Evolutionary conservation across 2,329 filamentous ascomycete species (phyloP).

Genomic region (Sclerotinia nivalis): DNA sequence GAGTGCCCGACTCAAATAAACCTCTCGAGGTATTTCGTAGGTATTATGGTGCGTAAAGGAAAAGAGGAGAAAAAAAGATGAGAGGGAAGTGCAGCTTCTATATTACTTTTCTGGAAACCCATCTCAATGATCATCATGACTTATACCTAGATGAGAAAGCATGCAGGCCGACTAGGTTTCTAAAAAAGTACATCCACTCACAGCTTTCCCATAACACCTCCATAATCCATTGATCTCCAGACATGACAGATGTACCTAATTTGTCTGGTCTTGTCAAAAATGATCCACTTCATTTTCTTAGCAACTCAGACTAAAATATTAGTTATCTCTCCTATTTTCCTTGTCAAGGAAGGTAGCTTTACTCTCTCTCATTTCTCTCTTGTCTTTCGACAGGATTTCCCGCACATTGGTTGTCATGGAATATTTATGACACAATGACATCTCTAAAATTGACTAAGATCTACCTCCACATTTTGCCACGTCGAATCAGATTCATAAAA

Average conservation of each 20-base stretch:
- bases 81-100: constrained; percentile 8
- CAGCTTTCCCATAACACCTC: background rate
- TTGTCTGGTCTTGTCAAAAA: background rate
- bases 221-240: constrained; percentile 10
- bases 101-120: background rate
- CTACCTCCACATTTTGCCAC: constrained; percentile 20
- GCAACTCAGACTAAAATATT: background rate
- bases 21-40: background rate
- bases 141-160: constrained; percentile 13
- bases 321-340: background rate
- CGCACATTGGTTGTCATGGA: constrained; percentile 1
- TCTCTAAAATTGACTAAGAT: constrained; percentile 11
- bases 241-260: background rate
- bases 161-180: background rate
- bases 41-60: background rate
- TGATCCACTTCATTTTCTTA: background rate
- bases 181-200: constrained; percentile 3
- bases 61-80: background rate
- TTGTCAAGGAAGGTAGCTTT: background rate
- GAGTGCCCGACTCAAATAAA: constrained; percentile 8
- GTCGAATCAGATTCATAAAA: background rate
- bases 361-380: background rate
- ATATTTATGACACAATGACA: constrained; percentile 14
- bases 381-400: background rate
- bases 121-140: constrained; percentile 4